These are phyloP conservation scores for Trichoderma parareesei DNA, from an alignment of 495 filamentous ascomycete genomes.

Conservation along the genomic window DNA sequence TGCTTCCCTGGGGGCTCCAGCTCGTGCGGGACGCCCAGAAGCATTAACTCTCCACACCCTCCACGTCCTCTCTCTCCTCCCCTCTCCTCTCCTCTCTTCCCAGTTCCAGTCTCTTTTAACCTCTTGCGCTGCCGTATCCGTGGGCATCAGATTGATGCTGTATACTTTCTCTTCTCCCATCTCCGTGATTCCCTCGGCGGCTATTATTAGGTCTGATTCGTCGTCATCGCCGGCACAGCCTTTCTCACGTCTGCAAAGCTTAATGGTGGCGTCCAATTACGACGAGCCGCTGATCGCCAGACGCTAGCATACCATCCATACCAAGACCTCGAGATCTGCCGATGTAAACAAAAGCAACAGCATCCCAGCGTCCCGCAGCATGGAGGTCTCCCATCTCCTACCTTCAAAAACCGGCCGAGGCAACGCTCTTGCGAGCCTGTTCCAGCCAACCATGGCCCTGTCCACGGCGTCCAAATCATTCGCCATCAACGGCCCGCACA, in stretches of 20 bases:
- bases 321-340: background rate
- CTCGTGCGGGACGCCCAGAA: background rate
- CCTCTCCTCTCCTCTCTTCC: no score
- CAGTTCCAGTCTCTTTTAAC: background rate
- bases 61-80: background rate
- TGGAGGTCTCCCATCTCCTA: background rate
- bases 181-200: background rate
- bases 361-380: background rate
- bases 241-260: background rate
- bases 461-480: conserved; percentile 37
- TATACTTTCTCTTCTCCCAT: background rate
- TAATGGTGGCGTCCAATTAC: conserved; percentile 7
- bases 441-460: conserved; percentile 23
- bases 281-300: background rate
- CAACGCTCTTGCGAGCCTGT: conserved; percentile 6
- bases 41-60: background rate
- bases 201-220: background rate
- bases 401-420: background rate
- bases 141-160: background rate
- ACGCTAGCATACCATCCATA: background rate
- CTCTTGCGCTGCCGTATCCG: background rate
- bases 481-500: conserved; percentile 51
- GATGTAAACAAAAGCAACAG: background rate
- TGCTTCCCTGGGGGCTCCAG: background rate
- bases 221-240: background rate